phyloP scores from a whole-genome alignment of 352 stramenopile genomes.

The Pythium periplocum region DNA sequence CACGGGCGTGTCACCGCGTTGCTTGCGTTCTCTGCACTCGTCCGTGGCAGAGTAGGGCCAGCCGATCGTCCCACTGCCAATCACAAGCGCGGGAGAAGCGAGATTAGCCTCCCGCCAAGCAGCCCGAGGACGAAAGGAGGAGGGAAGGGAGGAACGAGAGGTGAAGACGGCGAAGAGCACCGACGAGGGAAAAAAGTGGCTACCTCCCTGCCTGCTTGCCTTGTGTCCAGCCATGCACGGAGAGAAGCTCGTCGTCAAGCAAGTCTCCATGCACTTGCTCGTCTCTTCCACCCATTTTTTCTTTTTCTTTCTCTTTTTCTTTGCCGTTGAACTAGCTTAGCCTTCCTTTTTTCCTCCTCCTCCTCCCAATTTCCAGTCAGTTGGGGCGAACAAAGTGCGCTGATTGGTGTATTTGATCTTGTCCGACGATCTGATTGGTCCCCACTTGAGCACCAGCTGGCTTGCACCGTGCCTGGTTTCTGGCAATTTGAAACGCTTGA shows the following conservation, averaged over 20 bases:
- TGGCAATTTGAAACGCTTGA: constrained; percentile 11
- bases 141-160: constrained; percentile 1
- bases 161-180: neutral
- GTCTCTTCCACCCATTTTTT: no score
- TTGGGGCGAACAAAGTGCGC: no score
- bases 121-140: neutral
- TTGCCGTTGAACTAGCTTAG: constrained; percentile 5
- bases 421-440: constrained; percentile 3
- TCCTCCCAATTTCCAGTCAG: no score
- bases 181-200: neutral
- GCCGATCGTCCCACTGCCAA: constrained; percentile 10
- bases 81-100: constrained; percentile 1
- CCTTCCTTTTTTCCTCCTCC: neutral
- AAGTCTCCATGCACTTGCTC: no score
- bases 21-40: no score
- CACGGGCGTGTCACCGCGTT: no score
- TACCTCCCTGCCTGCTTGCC: no score
- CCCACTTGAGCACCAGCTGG: no score
- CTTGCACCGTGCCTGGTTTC: neutral
- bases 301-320: constrained; percentile 1
- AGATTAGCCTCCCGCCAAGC: constrained; percentile 12
- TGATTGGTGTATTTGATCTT: neutral
- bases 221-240: no score
- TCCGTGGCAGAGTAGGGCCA: constrained; percentile 6
- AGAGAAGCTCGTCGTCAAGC: no score